A percentile compares a stretch with the other conserved stretches of the same genome.
Evolutionary conservation across 2,329 filamentous ascomycete genomes (phyloP).

Genomic region (Penicillium rolfsii): DNA sequence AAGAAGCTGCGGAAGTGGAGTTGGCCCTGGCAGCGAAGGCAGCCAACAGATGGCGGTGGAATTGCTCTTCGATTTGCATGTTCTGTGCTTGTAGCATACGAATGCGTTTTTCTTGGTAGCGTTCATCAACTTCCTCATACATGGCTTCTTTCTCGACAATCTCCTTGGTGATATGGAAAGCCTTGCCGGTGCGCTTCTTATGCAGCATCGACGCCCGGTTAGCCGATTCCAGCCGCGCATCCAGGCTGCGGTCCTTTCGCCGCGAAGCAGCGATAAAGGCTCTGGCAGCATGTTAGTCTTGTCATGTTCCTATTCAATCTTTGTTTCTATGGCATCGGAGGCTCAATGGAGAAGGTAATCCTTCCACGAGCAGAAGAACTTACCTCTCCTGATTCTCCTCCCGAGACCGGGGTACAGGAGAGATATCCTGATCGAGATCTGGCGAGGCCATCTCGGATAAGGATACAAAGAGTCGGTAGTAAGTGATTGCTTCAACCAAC

Average conservation of each 20-base stretch:
- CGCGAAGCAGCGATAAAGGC: constrained; percentile 92
- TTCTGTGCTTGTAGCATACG: constrained; percentile 45
- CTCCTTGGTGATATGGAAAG: constrained; percentile 78
- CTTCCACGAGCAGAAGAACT: constrained; percentile 13
- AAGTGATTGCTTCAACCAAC: background rate
- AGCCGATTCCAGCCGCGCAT: constrained; percentile 86
- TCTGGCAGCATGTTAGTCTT: constrained; percentile 48
- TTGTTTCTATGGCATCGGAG: background rate
- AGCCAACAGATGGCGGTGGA: constrained; percentile 42
- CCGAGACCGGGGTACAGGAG: constrained; percentile 41
- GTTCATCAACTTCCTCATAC: constrained; percentile 94
- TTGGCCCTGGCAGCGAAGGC: constrained; percentile 36
- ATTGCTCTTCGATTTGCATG: constrained; percentile 42
- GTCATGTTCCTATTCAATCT: background rate
- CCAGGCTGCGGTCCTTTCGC: constrained; percentile 80
- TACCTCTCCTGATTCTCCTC: constrained; percentile 53
- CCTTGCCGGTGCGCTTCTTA: constrained; percentile 81
- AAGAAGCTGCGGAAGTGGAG: constrained; percentile 20
- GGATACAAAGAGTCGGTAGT: constrained; percentile 1
- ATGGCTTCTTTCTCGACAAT: constrained; percentile 91
- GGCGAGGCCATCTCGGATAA: constrained; percentile 29
- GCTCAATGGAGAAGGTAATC: constrained; percentile 2
- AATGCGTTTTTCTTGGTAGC: constrained; percentile 52
- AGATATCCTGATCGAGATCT: constrained; percentile 37
- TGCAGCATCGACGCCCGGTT: constrained; percentile 87